phyloP scores from a whole-genome alignment of 2,329 filamentous ascomycete species.

The Monosporascus cannonballus region DNA sequence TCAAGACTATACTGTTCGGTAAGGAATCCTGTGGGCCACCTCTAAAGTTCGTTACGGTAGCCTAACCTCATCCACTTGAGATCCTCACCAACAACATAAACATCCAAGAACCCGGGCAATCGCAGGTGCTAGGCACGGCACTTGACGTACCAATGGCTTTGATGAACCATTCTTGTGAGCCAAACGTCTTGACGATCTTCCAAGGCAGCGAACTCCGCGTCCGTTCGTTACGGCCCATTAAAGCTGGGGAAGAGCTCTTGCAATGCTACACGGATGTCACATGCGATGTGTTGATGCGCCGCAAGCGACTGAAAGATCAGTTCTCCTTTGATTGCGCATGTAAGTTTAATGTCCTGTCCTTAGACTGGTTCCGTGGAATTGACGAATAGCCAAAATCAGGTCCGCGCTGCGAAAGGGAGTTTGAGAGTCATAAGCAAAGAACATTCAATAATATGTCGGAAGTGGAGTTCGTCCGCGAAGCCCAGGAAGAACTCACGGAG shows the following conservation, averaged over 20 bases:
- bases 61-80: conserved; percentile 7
- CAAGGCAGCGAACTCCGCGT: conserved; percentile 25
- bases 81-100: conserved; percentile 20
- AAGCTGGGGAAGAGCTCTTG: conserved; percentile 28
- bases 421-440: conserved; percentile 8
- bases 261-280: conserved; percentile 24
- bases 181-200: conserved; percentile 28
- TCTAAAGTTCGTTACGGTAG: no score
- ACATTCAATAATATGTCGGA: conserved; percentile 4
- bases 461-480: conserved; percentile 8
- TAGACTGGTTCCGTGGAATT: not conserved
- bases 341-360: conserved; percentile 4
- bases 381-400: conserved; percentile 8
- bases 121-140: conserved; percentile 17
- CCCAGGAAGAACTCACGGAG: conserved; percentile 5
- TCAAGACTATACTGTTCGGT: not conserved
- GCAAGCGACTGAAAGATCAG: conserved; percentile 11
- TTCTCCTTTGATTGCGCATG: conserved; percentile 24
- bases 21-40: not conserved
- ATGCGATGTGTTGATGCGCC: conserved; percentile 16
- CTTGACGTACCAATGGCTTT: conserved; percentile 25
- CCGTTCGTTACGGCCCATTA: conserved; percentile 24
- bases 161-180: conserved; percentile 32
- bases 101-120: conserved; percentile 15
- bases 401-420: conserved; percentile 20